Evolutionary conservation across 176 grass and related monocot species (phyloP).

Genomic region (Urochloa ruziziensis): DNA sequence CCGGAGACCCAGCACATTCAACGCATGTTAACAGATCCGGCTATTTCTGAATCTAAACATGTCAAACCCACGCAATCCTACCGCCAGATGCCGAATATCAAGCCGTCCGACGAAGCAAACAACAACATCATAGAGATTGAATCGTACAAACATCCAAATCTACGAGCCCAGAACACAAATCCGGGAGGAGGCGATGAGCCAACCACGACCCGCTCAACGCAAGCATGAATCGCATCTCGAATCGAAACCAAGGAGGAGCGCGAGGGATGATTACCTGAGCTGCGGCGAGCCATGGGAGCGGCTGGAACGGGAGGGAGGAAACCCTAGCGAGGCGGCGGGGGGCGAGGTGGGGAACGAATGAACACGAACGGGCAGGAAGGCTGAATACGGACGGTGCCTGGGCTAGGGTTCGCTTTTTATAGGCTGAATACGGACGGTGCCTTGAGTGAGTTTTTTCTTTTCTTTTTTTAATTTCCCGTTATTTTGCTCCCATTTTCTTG

Average conservation of each 20-base stretch:
- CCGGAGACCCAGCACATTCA: too few relatives aligned
- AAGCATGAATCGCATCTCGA: not conserved
- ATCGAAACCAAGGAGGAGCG: not conserved
- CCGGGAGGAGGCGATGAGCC: not conserved
- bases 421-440: not conserved
- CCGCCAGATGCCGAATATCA: not conserved
- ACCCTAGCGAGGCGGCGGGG: slow-evolving; percentile 51
- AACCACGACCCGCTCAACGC: not conserved
- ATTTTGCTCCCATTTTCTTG: not conserved
- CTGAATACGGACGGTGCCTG: not conserved
- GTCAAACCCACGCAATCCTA: not conserved
- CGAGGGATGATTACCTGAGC: slow-evolving; percentile 39
- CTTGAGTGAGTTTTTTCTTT: not conserved
- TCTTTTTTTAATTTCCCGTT: not conserved
- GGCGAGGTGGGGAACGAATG: not conserved
- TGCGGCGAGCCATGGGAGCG: slow-evolving; percentile 70
- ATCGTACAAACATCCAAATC: not conserved
- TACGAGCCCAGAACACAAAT: not conserved
- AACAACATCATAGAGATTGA: not conserved
- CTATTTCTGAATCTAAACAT: not conserved
- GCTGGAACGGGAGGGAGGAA: slow-evolving; percentile 18
- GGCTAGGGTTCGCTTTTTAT: slow-evolving; percentile 50
- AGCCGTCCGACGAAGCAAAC: too few relatives aligned
- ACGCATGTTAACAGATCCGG: not conserved
- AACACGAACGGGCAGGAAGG: not conserved